These are phyloP conservation scores for Phaeotremella fagi DNA, from an alignment of 768 basidiomycete species.

Conservation along the genomic window DNA sequence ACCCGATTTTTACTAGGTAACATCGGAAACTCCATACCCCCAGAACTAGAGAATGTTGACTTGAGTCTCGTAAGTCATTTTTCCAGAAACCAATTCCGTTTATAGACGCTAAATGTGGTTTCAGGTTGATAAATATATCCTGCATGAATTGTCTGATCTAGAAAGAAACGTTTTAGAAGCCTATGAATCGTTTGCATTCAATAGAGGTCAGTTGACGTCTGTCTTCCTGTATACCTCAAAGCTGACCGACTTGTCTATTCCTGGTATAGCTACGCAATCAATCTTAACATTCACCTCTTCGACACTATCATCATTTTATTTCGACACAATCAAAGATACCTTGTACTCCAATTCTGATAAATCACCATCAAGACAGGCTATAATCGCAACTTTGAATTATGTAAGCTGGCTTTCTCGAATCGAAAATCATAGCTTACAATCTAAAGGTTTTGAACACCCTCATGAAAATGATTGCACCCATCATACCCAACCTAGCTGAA, in stretches of 20 bases:
- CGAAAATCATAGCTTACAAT: neutral
- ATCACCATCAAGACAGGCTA: constrained; percentile 58
- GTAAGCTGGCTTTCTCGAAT: constrained; percentile 49
- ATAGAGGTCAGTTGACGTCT: constrained; percentile 58
- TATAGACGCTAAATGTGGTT: too few relatives aligned
- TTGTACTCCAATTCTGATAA: constrained; percentile 66
- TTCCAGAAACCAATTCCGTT: too few relatives aligned
- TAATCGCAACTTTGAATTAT: constrained; percentile 67
- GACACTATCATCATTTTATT: constrained; percentile 83
- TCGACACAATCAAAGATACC: constrained; percentile 83
- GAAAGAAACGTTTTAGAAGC: constrained; percentile 64
- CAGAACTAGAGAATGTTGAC: constrained; percentile 50
- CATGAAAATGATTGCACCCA: constrained; percentile 70
- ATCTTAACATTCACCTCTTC: constrained; percentile 73
- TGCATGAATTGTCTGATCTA: constrained; percentile 73
- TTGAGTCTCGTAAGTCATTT: constrained; percentile 66
- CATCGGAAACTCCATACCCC: constrained; percentile 49
- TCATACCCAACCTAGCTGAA: constrained; percentile 85
- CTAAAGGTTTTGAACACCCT: constrained; percentile 63
- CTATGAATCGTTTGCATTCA: constrained; percentile 73
- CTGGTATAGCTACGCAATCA: too few relatives aligned
- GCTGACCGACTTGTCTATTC: constrained; percentile 54
- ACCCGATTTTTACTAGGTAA: constrained; percentile 82
- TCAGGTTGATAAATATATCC: constrained; percentile 77
- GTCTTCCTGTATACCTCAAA: neutral